These are phyloP conservation scores for Aspergillus homomorphus DNA, from an alignment of 495 filamentous ascomycete species.

Conservation along the genomic window DNA sequence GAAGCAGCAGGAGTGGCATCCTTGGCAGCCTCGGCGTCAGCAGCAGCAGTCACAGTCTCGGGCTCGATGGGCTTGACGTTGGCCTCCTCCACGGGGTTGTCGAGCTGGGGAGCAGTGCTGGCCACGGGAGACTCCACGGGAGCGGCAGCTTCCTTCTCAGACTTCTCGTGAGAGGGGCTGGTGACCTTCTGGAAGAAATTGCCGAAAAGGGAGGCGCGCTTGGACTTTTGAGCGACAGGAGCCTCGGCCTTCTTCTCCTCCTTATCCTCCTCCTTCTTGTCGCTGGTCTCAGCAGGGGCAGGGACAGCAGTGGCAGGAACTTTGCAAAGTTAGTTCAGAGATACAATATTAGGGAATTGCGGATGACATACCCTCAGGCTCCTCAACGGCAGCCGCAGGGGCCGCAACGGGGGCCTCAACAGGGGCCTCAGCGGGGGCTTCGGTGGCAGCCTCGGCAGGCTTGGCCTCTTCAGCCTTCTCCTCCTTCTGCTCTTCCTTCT, in stretches of 20 bases:
- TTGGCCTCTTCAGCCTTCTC: conserved; percentile 41
- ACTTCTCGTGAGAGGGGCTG: conserved; percentile 52
- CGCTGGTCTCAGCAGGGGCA: conserved; percentile 24
- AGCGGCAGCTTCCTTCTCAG: conserved; percentile 49
- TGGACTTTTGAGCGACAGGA: conserved; percentile 34
- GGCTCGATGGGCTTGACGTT: conserved; percentile 43
- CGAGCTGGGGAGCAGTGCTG: conserved; percentile 50
- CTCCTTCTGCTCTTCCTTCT: conserved; percentile 49
- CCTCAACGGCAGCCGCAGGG: conserved; percentile 25
- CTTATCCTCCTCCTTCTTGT: conserved; percentile 37
- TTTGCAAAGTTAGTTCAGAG: conserved; percentile 10
- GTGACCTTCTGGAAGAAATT: conserved; percentile 55
- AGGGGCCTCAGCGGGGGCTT: conserved; percentile 16
- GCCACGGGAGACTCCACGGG: conserved; percentile 45
- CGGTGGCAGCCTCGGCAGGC: conserved; percentile 30
- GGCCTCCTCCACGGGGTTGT: conserved; percentile 48
- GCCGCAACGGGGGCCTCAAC: conserved; percentile 26
- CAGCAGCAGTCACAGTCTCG: conserved; percentile 41
- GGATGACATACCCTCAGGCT: conserved; percentile 26
- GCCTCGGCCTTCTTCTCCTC: conserved; percentile 33
- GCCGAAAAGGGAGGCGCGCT: conserved; percentile 52
- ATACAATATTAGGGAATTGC: too few species aligned
- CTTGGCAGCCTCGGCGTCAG: conserved; percentile 41
- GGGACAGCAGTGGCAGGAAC: conserved; percentile 8
- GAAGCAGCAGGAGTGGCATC: conserved; percentile 32